Evolutionary conservation across 345 rosid species (phyloP), one percentile per base, ranked within the genome.

Genomic region (Hibiscus syriacus): DNA sequence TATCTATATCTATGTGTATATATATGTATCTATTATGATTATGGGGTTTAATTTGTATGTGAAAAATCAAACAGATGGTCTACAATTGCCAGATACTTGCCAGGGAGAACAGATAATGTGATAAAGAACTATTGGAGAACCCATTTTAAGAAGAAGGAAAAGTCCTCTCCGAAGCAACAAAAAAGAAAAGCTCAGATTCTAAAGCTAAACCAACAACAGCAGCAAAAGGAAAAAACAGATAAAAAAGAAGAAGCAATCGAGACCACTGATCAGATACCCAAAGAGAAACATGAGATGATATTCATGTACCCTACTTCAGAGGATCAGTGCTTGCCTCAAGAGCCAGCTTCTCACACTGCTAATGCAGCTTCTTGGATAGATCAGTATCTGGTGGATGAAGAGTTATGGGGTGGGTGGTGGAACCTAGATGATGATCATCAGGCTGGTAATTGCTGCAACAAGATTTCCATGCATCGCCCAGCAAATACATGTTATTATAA

Each of bases 101-200:
- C 98, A 0, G 97, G 97, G 41, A 85, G 97, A 74, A 93, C 97
- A 20, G 97, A 90, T 54, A 90, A 90, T 70, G 96, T 90, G 72
- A 93, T 90, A 22, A 93, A 93, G 74, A 93, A 93, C 72, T 89
- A 90, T 17, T 89, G 96, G 98, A 86, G 97, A 78, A 93, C 97
- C 10, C 97, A 88, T 71, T 88, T 81, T 83, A 88, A 84, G 78
- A 85, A 81, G 75, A 86, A 74, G 61, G 85, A 80, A 3, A 80
- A 49, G 64, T 71, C 81, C 26, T 65, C 71, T 16, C 64, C 62
- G 10, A 79, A 70, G 59, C 79, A 69, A 66, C 80, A 76, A 14
- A 80, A 69, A 71, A 57, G 67, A 53, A 81, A 74, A 69, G 72
- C 77, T 62, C 80, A 72, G 19, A 41, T 38, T 46, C 43, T 68